Evolutionary conservation across 2,329 filamentous ascomycete species (phyloP), one percentile per base, ranked within the genome.

Genomic region (Botrytis fabae): DNA sequence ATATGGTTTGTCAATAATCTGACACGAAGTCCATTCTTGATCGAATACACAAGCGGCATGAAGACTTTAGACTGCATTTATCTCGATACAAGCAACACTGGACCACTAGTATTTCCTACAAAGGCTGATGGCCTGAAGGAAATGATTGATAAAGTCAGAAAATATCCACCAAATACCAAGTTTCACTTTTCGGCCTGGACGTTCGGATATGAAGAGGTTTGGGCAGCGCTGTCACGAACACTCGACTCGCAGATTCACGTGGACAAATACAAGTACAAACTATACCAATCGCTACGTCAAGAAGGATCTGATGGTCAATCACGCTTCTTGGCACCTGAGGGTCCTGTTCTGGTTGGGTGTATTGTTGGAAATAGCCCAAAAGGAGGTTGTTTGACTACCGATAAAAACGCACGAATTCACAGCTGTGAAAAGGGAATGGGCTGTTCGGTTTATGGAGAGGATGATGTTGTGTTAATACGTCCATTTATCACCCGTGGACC

Each of bases 181-280:
- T 98, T 97, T 78, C 92, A 97, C 80, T 87, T 98, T 63, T 89
- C 94, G 73, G 89, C 94, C 0, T 97, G 95, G 94, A 98, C 95
- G 0, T 96, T 96, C 79, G 93, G 93, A 0, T 97, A 98, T 75
- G 95, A 98, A 80, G 92, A 97, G 70, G 94, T 97, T 0, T 98
- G 94, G 94, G 85, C 94, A 73, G 92, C 93, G 0, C 83, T 98
- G 0, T 91, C 94, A 0, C 87, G 90, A 35, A 88, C 90, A 18
- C 83, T 98, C 0, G 83, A 88, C 9, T 91, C 91, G 4, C 87
- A 85, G 79, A 88, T 97, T 2, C 95, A 98, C 78, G 88, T 98
- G 4, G 94, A 97, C 79, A 84, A 88, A 25, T 98, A 98, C 80
- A 93, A 95, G 77, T 85, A 91, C 78, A 83, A 86, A 1, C 85